Conservation (phyloP, 2,329 filamentous ascomycete species). For the Fusarium sterilihyphosum region DNA sequence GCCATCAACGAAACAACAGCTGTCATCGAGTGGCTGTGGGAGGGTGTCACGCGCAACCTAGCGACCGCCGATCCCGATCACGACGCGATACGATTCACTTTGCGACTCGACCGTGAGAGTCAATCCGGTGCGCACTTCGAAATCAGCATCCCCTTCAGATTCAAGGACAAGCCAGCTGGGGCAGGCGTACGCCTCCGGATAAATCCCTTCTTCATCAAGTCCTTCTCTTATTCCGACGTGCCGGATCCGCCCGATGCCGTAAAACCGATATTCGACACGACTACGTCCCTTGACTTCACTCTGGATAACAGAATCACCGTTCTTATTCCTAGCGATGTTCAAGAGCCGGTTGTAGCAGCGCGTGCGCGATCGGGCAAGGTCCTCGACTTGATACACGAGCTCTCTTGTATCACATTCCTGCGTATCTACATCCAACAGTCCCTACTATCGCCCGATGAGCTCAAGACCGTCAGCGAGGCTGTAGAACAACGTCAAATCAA, state of each 20-base stretch:
- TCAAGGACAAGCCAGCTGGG: slow-evolving; percentile 9
- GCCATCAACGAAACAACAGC: slow-evolving; percentile 1
- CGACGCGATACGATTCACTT: slow-evolving; percentile 5
- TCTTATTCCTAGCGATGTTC: not conserved
- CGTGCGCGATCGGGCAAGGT: slow-evolving; percentile 8
- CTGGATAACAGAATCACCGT: not conserved
- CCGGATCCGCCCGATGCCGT: not conserved
- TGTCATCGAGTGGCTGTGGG: slow-evolving; percentile 5
- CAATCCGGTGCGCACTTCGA: not conserved
- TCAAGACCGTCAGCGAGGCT: not conserved
- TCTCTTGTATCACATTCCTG: not conserved
- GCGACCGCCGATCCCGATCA: slow-evolving; percentile 6
- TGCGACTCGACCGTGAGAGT: not conserved
- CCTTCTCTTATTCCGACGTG: not conserved
- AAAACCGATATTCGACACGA: not conserved
- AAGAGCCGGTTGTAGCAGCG: slow-evolving; percentile 3
- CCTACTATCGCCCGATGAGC: not conserved
- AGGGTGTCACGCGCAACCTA: not conserved
- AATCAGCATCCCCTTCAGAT: slow-evolving; percentile 1
- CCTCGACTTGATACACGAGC: not conserved
- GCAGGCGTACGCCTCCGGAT: not conserved
- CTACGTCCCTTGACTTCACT: not conserved
- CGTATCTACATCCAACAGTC: slow-evolving; percentile 1
- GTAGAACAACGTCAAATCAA: not conserved
- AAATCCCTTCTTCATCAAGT: slow-evolving; percentile 7